Evolutionary conservation across 2,329 filamentous ascomycete genomes (phyloP), one percentile per base, ranked within the genome.

Genomic region (Parafenestella ontariensis): DNA sequence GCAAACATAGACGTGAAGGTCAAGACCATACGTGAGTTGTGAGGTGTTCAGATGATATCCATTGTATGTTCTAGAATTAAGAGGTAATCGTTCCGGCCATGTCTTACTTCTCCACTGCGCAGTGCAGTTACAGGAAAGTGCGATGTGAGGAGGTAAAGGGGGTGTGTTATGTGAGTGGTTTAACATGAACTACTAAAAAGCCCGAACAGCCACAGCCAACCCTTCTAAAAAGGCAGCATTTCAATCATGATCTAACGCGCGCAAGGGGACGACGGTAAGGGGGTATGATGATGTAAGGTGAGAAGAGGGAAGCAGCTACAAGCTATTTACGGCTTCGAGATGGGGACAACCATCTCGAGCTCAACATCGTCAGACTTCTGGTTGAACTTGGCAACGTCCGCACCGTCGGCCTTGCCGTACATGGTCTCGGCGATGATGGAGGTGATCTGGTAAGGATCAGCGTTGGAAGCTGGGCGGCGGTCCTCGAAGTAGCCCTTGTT

Each of bases 401-500:
- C 76, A 56, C 81, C 80, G 59, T 82, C 78, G 61, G 79, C 76
- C 74, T 79, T 81, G 56, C 81, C 81, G 68, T 75, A 81, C 64
- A 82, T 69, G 53, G 89, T 91, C 79, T 92, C 89, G 76, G 91
- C 89, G 59, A 93, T 87, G 72, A 92, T 90, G 78, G 88, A 89
- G 59, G 90, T 88, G 72, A 88, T 91, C 79, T 92, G 90, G 81
- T 96, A 95, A 57, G 91, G 91, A 78, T 93, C 90, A 62, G 87
- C 91, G 78, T 95, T 96, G 73, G 90, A 94, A 52, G 92, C 92
- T 53, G 80, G 80, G 62, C 80, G 76, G 61, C 80, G 79, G 72
- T 83, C 80, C 79, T 97, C 92, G 65, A 97, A 96, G 86, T 97
- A 97, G 62, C 93, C 93, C 82, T 90, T 95, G 78, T 92, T 92